Evolutionary conservation across 1,139 yeast species (phyloP), one percentile per base, ranked within the genome.

Genomic region (Suhomyces chickasaworum): DNA sequence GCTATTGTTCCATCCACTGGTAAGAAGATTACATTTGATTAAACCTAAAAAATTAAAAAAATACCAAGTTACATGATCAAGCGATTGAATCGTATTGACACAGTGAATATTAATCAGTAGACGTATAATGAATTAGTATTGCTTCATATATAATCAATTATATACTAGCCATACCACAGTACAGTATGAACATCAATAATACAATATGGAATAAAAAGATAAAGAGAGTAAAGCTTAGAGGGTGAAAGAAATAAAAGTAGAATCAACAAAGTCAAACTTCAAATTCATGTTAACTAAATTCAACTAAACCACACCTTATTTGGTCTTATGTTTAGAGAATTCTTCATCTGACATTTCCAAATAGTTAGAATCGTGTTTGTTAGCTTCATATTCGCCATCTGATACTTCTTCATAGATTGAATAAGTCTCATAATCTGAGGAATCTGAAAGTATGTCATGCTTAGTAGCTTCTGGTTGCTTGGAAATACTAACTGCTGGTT

Each of bases 1-100:
- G 93, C 96, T 4, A 89, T 93, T 60, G 96, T 89, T 30, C 83
- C 89, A 41, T 86, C 97, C 0, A 75, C 84, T n/a, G 99, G 98
- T 64, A 91, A 89, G 69, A 93, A 90, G 66, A 76, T 78, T 43
- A 86, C 83, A 5, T 91, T 91, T 46, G 79, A 73, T 53, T 75
- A 61, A 52, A 12, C 8, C 12, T 35, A 29, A 23, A 22, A 5
- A 13, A 17, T 9, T 40, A 30, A 22, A 21, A 12, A 13, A 29
- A 6, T 13, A 29, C 7, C n/a, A 25, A 25, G 29, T 10, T 23
- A 23, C 12, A 23, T 23, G 27, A 23, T 23, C 9, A 10, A 4
- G 13, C 20, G 27, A n/a, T 18, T 17, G 25, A 12, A 29, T 29
- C 16, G 34, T 13, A 9, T 21, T 21, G 22, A 22, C 13, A 4